phyloP scores from a whole-genome alignment of 2,329 filamentous ascomycete genomes.

The Fusarium nurragi region DNA sequence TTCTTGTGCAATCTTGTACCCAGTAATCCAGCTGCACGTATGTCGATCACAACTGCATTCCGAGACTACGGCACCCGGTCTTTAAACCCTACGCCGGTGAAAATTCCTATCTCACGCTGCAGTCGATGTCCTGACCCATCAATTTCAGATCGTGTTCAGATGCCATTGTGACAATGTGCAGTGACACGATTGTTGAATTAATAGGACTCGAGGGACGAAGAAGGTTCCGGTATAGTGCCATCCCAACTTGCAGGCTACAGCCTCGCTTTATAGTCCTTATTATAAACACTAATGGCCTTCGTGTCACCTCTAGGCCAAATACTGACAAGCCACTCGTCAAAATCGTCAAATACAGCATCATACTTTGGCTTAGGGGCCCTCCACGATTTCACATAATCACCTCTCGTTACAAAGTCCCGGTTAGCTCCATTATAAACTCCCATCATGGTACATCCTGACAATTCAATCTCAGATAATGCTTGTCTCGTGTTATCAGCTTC shows the following conservation, averaged over 20 bases:
- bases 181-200: too few relatives aligned
- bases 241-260: too few relatives aligned
- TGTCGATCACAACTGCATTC: not conserved
- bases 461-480: constrained; percentile 49
- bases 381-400: constrained; percentile 35
- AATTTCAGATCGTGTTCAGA: too few relatives aligned
- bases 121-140: not conserved
- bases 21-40: not conserved
- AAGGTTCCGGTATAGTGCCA: too few relatives aligned
- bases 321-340: constrained; percentile 5
- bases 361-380: constrained; percentile 29
- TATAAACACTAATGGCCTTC: too few relatives aligned
- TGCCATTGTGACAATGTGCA: too few relatives aligned
- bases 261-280: not conserved
- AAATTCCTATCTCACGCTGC: not conserved
- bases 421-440: constrained; percentile 57
- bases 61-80: not conserved
- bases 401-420: constrained; percentile 36
- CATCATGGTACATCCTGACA: constrained; percentile 51
- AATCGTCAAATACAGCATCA: constrained; percentile 33
- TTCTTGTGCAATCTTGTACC: not conserved
- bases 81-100: not conserved
- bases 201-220: not conserved
- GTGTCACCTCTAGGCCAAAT: constrained; percentile 24
- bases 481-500: constrained; percentile 48